Evolutionary conservation across 2,329 filamentous ascomycete species (phyloP), one percentile per base, ranked within the genome.

Genomic region (Aphanocladium album): DNA sequence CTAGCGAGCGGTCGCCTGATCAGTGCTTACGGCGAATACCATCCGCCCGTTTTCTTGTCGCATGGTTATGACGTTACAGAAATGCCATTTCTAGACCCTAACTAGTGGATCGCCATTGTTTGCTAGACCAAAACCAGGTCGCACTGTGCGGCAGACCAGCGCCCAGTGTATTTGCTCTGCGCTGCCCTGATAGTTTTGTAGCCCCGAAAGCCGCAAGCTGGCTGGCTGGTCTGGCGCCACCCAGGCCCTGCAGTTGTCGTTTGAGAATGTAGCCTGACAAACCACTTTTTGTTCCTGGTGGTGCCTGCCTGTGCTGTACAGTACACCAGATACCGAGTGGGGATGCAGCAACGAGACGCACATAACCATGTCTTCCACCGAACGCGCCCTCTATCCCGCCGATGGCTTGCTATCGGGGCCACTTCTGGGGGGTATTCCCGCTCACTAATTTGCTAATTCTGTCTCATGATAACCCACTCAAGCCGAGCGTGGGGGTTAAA

Each of bases 251-350:
- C 17, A 17, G 16, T 51, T 2, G 21, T 19, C 39, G 27, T 33
- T 19, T 17, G 41, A 23, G 12, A 45, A 35, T 25, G 27, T 47
- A 57, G 54, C 54, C 54, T 57, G 54, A 47, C 19, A 57, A 57
- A 57, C 43, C 54, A 47, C 54, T 57, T 57, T 47, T 37, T 39
- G 37, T 37, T 35, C 12, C 27, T 45, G 41, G 53, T 23, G 33
- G 21, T 35, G 23, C 19, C 5, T 14, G 46, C 8, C 19, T 25
- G 1, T 46, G 43, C 12, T 19, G 43, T 19, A n/a, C 5, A 43
- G 39, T 5, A 43, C 11, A 43, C 39, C n/a, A n/a, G n/a, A n/a
- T n/a, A n/a, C n/a, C n/a, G n/a, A n/a, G n/a, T n/a, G n/a, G n/a
- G n/a, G n/a, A n/a, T n/a, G n/a, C n/a, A n/a, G 33, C 49, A 25